Evolutionary conservation across 768 basidiomycete species (phyloP).

Genomic region (Mycena rosella): DNA sequence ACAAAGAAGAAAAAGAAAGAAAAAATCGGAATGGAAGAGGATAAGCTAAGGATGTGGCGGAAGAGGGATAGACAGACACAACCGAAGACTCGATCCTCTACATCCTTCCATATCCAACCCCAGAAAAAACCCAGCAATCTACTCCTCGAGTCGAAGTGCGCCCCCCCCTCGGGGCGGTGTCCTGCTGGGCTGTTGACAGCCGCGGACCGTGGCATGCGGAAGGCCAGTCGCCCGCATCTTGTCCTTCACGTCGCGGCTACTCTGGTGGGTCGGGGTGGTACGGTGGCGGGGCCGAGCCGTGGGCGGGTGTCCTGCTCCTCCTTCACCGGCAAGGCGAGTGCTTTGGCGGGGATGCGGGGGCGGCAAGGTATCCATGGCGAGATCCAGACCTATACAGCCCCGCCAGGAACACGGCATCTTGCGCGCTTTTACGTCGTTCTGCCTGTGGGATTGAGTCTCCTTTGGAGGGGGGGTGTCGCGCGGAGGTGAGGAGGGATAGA

Average conservation of each 20-base stretch:
- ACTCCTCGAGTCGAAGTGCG: constrained; percentile 8
- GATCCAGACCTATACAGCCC: constrained; percentile 6
- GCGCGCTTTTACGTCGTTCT: background rate
- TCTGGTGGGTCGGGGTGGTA: background rate
- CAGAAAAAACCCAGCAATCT: background rate
- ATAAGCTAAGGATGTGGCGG: background rate
- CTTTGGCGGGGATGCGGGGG: background rate
- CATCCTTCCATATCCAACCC: background rate
- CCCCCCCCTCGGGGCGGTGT: constrained; percentile 7
- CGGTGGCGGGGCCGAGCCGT: background rate
- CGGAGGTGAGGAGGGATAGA: background rate
- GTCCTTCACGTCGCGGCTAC: constrained; percentile 1
- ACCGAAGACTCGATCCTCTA: background rate
- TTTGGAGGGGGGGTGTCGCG: background rate
- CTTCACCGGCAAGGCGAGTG: background rate
- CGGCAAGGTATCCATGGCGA: background rate
- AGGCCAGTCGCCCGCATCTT: background rate
- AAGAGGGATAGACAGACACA: background rate
- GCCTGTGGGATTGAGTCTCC: background rate
- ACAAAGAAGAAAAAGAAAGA: background rate
- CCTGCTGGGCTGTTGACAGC: background rate
- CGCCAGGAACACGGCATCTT: background rate
- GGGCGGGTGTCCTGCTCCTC: background rate
- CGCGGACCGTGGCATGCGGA: constrained; percentile 7
- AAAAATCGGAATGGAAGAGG: too few species aligned